Evolutionary conservation across 768 basidiomycete species (phyloP).

Genomic region (Porpolomopsis calyptriformis): DNA sequence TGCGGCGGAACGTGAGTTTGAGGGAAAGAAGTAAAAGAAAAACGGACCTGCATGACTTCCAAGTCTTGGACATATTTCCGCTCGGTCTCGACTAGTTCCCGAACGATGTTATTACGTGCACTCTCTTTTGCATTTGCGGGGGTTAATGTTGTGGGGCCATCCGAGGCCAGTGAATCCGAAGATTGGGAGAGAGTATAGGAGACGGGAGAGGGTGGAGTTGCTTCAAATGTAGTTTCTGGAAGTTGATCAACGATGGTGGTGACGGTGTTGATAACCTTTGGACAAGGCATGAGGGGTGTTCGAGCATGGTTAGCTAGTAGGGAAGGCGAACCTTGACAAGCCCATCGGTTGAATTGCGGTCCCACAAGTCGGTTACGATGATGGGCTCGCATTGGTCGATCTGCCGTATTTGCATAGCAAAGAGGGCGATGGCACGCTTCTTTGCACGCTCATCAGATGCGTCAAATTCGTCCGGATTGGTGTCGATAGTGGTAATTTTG

Average conservation of each 20-base stretch:
- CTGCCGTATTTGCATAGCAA: conserved; percentile 76
- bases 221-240: conserved; percentile 57
- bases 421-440: conserved; percentile 85
- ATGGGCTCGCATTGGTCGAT: conserved; percentile 71
- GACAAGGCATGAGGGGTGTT: conserved; percentile 8
- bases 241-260: conserved; percentile 73
- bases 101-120: conserved; percentile 66
- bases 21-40: conserved; percentile 7
- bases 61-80: conserved; percentile 94
- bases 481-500: conserved; percentile 53
- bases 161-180: conserved; percentile 43
- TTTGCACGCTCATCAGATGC: conserved; percentile 69
- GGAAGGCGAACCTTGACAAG: conserved; percentile 72
- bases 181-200: conserved; percentile 47
- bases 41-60: conserved; percentile 85
- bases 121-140: conserved; percentile 50
- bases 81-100: conserved; percentile 90
- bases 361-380: conserved; percentile 85
- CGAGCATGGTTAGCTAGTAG: conserved; percentile 2
- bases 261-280: conserved; percentile 82
- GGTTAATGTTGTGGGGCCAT: conserved; percentile 28
- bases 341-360: conserved; percentile 84
- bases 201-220: conserved; percentile 48
- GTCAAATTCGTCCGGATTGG: conserved; percentile 55
- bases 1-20: conserved; percentile 23